phyloP scores from a whole-genome alignment of 139 green algal genomes.

The Chlorella sp. region DNA sequence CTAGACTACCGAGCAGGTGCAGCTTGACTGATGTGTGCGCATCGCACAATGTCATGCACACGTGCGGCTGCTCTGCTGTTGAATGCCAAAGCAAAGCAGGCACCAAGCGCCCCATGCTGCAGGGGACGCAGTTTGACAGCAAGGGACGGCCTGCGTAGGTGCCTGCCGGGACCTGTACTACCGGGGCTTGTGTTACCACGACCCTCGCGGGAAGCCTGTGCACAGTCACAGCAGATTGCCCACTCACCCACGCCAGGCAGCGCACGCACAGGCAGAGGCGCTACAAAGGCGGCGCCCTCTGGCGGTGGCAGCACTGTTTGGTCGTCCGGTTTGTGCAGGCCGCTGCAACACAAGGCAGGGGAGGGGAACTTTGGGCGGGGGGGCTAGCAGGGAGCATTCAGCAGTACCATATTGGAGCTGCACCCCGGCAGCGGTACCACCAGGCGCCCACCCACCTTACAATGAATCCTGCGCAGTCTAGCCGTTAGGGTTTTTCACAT shows the following conservation, averaged over 20 bases:
- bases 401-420: no score
- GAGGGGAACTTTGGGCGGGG: background rate
- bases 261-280: slow-evolving; percentile 63
- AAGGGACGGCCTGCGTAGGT: background rate
- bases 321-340: slow-evolving; percentile 88
- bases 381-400: background rate
- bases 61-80: background rate
- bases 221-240: no score
- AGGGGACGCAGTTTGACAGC: background rate
- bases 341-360: slow-evolving; percentile 39
- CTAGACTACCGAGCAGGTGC: background rate
- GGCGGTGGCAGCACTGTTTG: slow-evolving; percentile 76
- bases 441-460: no score
- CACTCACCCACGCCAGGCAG: slow-evolving; percentile 44
- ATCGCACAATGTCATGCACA: background rate
- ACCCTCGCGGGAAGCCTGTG: no score
- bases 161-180: background rate
- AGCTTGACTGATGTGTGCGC: background rate
- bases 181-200: background rate
- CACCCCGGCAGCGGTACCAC: no score
- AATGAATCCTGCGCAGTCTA: no score
- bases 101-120: no score
- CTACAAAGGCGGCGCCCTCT: slow-evolving; percentile 68
- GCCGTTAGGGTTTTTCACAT: no score
- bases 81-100: no score